Percentiles rank a stretch among this genome's conserved stretches.
phyloP scores from a whole-genome alignment of 1,284 basidiomycete genomes.

The Rhodotorula sp. region DNA sequence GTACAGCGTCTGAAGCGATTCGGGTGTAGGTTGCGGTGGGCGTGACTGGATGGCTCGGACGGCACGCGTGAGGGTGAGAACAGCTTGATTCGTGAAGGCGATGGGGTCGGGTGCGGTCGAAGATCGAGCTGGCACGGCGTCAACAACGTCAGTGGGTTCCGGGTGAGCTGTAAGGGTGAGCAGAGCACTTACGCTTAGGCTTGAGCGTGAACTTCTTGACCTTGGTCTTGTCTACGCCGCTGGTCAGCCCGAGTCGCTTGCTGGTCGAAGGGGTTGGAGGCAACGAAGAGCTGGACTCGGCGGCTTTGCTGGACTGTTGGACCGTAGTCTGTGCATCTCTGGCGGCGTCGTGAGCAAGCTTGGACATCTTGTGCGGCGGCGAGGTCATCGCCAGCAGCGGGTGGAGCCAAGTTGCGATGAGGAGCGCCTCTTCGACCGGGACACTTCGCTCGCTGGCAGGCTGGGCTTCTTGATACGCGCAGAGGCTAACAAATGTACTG shows the following conservation, averaged over 20 bases:
- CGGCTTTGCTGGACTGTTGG: not conserved
- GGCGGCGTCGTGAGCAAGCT: constrained; percentile 9
- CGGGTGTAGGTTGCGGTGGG: constrained; percentile 38
- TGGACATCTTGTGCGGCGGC: constrained; percentile 26
- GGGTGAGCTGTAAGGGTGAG: too few species aligned
- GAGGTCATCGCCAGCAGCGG: constrained; percentile 6
- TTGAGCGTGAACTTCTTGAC: constrained; percentile 30
- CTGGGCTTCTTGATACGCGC: too few species aligned
- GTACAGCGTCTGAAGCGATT: constrained; percentile 43
- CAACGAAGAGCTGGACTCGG: not conserved
- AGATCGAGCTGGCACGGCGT: constrained; percentile 3
- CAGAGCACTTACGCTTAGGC: constrained; percentile 5
- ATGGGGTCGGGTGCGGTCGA: constrained; percentile 11
- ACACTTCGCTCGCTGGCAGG: too few species aligned
- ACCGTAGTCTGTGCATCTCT: not conserved
- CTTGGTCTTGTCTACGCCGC: constrained; percentile 15
- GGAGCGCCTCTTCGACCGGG: too few species aligned
- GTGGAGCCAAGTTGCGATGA: too few species aligned
- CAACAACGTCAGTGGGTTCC: not conserved
- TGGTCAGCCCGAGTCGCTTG: constrained; percentile 30
- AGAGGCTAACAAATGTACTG: too few species aligned
- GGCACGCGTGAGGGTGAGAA: constrained; percentile 36
- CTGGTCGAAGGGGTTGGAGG: constrained; percentile 10
- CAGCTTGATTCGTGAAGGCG: constrained; percentile 8
- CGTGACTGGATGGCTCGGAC: constrained; percentile 41